Conservation (phyloP, 371 early-diverging fungal genomes). For the Phascolomyces articulosus region DNA sequence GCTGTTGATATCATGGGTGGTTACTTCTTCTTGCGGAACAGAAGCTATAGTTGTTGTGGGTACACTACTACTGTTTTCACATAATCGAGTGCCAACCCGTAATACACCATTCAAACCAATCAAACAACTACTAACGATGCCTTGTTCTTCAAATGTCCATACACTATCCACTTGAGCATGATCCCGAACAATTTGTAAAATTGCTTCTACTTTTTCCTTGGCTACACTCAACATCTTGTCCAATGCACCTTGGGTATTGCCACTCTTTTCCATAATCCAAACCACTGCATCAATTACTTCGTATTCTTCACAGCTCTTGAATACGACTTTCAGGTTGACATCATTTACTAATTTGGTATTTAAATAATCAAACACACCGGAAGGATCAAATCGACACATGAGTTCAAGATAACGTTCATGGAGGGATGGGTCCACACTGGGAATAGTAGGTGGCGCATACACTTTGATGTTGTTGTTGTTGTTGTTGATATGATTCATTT, state of each 20-base stretch:
- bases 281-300: conserved; percentile 74
- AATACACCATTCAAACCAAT: conserved; percentile 64
- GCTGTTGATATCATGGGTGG: too few relatives aligned
- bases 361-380: conserved; percentile 66
- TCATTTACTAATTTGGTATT: conserved; percentile 61
- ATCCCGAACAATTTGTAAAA: conserved; percentile 45
- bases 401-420: conserved; percentile 74
- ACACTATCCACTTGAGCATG: conserved; percentile 23
- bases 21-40: background rate
- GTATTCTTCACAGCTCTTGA: conserved; percentile 58
- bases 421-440: conserved; percentile 23
- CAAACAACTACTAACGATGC: conserved; percentile 50
- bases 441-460: background rate
- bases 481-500: too few relatives aligned
- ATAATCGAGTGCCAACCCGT: conserved; percentile 62
- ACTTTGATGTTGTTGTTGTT: background rate
- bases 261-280: conserved; percentile 79
- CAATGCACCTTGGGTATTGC: conserved; percentile 70
- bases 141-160: conserved; percentile 65
- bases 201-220: conserved; percentile 47
- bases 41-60: conserved; percentile 35
- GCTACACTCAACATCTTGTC: conserved; percentile 67
- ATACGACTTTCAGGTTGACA: conserved; percentile 59
- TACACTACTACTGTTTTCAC: conserved; percentile 49
- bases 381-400: conserved; percentile 71